Percentiles rank a stretch among this genome's conserved stretches.
Evolutionary conservation across 345 rosid genomes (phyloP).

Genomic region (Populus davidiana): DNA sequence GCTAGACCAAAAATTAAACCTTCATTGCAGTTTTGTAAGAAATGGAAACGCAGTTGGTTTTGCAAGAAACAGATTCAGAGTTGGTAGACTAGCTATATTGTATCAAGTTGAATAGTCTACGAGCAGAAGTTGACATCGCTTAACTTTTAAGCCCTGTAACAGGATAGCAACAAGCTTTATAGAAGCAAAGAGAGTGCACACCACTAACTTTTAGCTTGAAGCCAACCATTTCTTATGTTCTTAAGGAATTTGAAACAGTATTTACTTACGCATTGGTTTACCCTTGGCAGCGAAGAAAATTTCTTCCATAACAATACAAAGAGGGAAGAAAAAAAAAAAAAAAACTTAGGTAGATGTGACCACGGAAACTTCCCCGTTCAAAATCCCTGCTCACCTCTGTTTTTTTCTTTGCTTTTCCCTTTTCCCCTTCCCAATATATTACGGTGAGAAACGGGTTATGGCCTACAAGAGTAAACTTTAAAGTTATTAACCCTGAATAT

Average conservation of each 20-base stretch:
- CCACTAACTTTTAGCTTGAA: neutral
- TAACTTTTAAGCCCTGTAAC: constrained; percentile 1
- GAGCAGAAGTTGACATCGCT: neutral
- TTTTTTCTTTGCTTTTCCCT: too few species aligned
- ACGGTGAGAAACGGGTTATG: too few species aligned
- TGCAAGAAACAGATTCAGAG: neutral
- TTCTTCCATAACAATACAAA: constrained; percentile 1
- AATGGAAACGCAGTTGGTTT: neutral
- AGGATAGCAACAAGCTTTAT: constrained; percentile 2
- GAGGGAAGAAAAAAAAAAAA: neutral
- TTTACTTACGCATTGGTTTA: neutral
- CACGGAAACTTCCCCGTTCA: too few species aligned
- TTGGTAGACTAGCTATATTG: neutral
- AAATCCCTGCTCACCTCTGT: too few species aligned
- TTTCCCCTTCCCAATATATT: too few species aligned
- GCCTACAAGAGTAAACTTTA: too few species aligned
- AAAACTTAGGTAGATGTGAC: neutral
- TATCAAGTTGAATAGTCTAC: neutral
- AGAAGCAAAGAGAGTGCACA: neutral
- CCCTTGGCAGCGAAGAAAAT: neutral
- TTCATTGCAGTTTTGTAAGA: neutral
- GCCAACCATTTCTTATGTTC: neutral
- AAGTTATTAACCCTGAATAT: too few species aligned
- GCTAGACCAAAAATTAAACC: neutral
- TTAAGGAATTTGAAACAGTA: neutral